A percentile compares a stretch with the other conserved stretches of the same genome.
phyloP scores from a whole-genome alignment of 768 basidiomycete species.

The Podaxis sp. region DNA sequence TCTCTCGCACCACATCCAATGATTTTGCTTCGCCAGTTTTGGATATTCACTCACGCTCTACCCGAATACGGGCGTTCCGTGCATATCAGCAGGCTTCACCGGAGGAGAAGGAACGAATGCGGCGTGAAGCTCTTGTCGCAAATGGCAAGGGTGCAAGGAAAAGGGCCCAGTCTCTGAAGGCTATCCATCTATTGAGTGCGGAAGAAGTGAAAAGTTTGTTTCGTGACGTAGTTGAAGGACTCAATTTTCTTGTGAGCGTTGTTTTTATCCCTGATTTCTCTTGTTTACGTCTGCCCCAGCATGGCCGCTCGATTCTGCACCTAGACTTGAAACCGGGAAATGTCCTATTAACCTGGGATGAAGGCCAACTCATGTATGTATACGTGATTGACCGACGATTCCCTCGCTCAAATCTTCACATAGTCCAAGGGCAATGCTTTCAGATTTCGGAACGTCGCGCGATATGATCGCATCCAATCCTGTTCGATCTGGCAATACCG shows the following conservation, averaged over 20 bases:
- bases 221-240: slow-evolving; percentile 80
- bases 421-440: slow-evolving; percentile 92
- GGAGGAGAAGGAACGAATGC: slow-evolving; percentile 61
- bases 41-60: slow-evolving; percentile 53
- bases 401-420: slow-evolving; percentile 4
- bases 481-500: slow-evolving; percentile 87
- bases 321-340: slow-evolving; percentile 95
- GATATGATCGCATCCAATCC: slow-evolving; percentile 78
- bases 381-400: not conserved
- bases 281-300: slow-evolving; percentile 42
- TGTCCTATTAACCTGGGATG: slow-evolving; percentile 89
- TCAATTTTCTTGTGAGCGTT: slow-evolving; percentile 75
- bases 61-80: slow-evolving; percentile 75
- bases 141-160: slow-evolving; percentile 17
- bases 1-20: slow-evolving; percentile 17
- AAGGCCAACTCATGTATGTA: slow-evolving; percentile 75
- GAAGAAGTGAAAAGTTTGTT: slow-evolving; percentile 84
- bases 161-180: slow-evolving; percentile 46
- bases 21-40: slow-evolving; percentile 9
- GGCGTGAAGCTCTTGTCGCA: slow-evolving; percentile 46
- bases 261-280: slow-evolving; percentile 1
- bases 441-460: slow-evolving; percentile 93
- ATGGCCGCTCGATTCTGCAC: slow-evolving; percentile 83
- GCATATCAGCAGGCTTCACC: slow-evolving; percentile 65
- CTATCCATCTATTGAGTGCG: slow-evolving; percentile 82